Evolutionary conservation across 2,329 filamentous ascomycete species (phyloP).

Genomic region (Alternaria hordeiaustralica): DNA sequence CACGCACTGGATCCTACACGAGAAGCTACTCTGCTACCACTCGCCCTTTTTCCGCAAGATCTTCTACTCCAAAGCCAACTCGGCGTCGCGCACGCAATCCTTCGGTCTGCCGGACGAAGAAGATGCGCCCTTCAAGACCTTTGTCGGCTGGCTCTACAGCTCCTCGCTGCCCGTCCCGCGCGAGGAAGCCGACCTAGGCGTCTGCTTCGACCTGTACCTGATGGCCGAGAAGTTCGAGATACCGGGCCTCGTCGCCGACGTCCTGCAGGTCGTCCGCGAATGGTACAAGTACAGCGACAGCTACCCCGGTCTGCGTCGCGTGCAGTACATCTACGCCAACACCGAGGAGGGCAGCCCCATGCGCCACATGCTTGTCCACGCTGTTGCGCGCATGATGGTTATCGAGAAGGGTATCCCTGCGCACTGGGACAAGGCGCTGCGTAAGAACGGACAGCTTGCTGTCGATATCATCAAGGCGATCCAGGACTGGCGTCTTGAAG

Average conservation of each 20-base stretch:
- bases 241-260: slow-evolving; percentile 54
- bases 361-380: slow-evolving; percentile 58
- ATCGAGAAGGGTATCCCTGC: slow-evolving; percentile 57
- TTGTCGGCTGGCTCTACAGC: slow-evolving; percentile 63
- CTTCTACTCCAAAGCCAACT: slow-evolving; percentile 52
- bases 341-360: slow-evolving; percentile 56
- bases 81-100: slow-evolving; percentile 39
- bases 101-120: slow-evolving; percentile 62
- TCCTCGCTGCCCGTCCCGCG: slow-evolving; percentile 55
- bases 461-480: slow-evolving; percentile 62
- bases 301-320: slow-evolving; percentile 60
- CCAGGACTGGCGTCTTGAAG: slow-evolving; percentile 61
- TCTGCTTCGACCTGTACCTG: slow-evolving; percentile 62
- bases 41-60: slow-evolving; percentile 61
- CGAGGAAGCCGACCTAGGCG: slow-evolving; percentile 58
- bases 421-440: slow-evolving; percentile 62
- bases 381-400: slow-evolving; percentile 59
- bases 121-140: slow-evolving; percentile 57
- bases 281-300: slow-evolving; percentile 61
- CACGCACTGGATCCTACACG: slow-evolving; percentile 63
- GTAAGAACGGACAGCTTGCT: slow-evolving; percentile 62
- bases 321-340: slow-evolving; percentile 61
- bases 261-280: slow-evolving; percentile 57
- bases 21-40: slow-evolving; percentile 62
- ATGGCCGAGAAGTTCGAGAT: slow-evolving; percentile 62